phyloP scores from a whole-genome alignment of 345 rosid genomes.

The Gossypioides kirkii region DNA sequence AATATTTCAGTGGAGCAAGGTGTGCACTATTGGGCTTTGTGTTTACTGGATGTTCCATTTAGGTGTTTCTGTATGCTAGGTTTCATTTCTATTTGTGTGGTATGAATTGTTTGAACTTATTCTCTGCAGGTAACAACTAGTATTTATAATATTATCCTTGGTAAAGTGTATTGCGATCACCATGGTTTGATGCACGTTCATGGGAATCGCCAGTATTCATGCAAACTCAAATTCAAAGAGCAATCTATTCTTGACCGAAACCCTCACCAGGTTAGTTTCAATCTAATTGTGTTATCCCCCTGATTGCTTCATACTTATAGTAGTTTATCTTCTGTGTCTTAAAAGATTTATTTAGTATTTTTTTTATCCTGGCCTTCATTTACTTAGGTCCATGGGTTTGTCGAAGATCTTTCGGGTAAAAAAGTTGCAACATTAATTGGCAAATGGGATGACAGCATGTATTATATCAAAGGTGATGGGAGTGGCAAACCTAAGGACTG shows the following conservation, averaged over 20 bases:
- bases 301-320: background rate
- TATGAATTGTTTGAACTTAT: slow-evolving; percentile 9
- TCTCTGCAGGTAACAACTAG: slow-evolving; percentile 74
- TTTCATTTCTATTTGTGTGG: slow-evolving; percentile 2
- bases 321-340: background rate
- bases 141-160: slow-evolving; percentile 93
- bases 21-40: slow-evolving; percentile 17
- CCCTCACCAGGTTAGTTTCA: slow-evolving; percentile 72
- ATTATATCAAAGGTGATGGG: slow-evolving; percentile 53
- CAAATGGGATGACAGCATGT: slow-evolving; percentile 93
- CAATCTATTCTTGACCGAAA: slow-evolving; percentile 89
- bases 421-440: slow-evolving; percentile 75
- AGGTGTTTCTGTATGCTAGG: slow-evolving; percentile 12
- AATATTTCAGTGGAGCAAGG: slow-evolving; percentile 97
- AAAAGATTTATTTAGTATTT: background rate
- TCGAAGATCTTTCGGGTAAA: slow-evolving; percentile 61
- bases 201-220: slow-evolving; percentile 75
- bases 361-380: slow-evolving; percentile 5
- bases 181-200: slow-evolving; percentile 86
- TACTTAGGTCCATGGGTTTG: slow-evolving; percentile 76
- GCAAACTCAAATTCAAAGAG: slow-evolving; percentile 90
- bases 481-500: slow-evolving; percentile 52
- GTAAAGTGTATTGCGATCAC: slow-evolving; percentile 88
- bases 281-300: background rate
- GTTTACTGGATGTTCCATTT: background rate